Base-by-base conservation (phyloP, 768 basidiomycete species). In the Candolleomyces eurysporus region DNA sequence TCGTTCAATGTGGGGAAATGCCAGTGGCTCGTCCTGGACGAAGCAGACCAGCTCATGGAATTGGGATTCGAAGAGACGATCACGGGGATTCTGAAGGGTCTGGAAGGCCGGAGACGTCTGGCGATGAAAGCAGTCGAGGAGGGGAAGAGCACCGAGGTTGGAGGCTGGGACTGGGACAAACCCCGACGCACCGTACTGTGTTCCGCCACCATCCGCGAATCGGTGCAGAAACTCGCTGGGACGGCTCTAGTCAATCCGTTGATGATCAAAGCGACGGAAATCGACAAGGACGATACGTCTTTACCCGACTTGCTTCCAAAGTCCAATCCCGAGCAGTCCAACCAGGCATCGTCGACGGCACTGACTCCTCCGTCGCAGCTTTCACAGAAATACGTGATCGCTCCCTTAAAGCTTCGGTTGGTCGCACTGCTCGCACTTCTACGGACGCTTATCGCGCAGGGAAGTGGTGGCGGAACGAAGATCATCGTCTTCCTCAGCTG, bases 31-130 rank as follows among this genome's bases (percentile, higher is more conserved):
- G 88, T 99, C 9, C 85, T 98, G 26, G 97, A 99, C 70, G 97
- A 99, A 77, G 96, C 96, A 6, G 97, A 99, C 75, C 82, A 95
- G 46, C 77, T 99, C 55, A 98, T 98, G 96, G 96, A 98, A 64
- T 85, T 98, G 48, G 97, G 97, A 0, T 99, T 99, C 64, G 96
- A 97, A 72, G 95, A 98, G 69, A 93, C 94, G 0, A 91, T 99
- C 67, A 85, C 84, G 59, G 94, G 93, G 1, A 97, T 98, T 64
- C 77, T 98, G 40, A 84, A 89, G 68, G 89, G 90, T 10, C 73
- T 99, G 21, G 94, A 98, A 61, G 94, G 94, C 0, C 83, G 94
- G 56, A 75, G 85, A 55, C 88, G 86, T 64, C 79, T 96, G 7
- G 94, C 92, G 5, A 66, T 78, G 67, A 83, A 86, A 66, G 92